These are phyloP conservation scores for Moricandia arvensis DNA, from an alignment of 345 rosid species.

Conservation along the genomic window DNA sequence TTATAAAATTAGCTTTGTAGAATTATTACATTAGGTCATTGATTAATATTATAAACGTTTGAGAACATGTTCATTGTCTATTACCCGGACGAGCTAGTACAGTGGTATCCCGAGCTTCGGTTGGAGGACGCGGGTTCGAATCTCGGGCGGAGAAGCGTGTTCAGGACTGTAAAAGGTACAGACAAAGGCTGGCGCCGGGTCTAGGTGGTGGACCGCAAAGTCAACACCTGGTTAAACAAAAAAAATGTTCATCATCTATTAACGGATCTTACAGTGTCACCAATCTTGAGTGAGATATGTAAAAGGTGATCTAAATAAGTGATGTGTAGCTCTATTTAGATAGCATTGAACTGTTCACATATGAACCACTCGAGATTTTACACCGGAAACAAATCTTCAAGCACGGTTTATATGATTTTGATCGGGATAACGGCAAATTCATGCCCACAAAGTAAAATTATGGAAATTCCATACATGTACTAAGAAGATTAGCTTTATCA, in stretches of 20 bases:
- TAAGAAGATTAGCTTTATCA: no score
- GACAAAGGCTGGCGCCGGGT: no score
- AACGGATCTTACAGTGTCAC: neutral
- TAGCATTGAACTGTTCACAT: neutral
- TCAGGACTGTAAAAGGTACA: no score
- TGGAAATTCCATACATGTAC: no score
- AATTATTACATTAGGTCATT: slow-evolving; percentile 7
- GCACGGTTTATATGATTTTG: neutral
- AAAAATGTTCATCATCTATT: neutral
- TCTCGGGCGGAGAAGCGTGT: no score
- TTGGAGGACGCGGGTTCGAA: no score
- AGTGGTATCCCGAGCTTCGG: no score
- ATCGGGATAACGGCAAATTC: no score
- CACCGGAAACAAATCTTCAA: neutral
- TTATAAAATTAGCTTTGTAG: neutral
- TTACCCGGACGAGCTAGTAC: no score
- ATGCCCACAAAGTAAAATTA: no score
- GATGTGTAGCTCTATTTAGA: neutral
- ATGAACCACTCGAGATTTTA: neutral
- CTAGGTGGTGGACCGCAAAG: no score
- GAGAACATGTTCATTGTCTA: neutral
- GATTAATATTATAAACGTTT: neutral
- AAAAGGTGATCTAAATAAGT: neutral
- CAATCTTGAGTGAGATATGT: neutral
- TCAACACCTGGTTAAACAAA: no score